These are phyloP conservation scores for Lepidium campestre DNA, from an alignment of 441 rosid species.

Conservation along the genomic window DNA sequence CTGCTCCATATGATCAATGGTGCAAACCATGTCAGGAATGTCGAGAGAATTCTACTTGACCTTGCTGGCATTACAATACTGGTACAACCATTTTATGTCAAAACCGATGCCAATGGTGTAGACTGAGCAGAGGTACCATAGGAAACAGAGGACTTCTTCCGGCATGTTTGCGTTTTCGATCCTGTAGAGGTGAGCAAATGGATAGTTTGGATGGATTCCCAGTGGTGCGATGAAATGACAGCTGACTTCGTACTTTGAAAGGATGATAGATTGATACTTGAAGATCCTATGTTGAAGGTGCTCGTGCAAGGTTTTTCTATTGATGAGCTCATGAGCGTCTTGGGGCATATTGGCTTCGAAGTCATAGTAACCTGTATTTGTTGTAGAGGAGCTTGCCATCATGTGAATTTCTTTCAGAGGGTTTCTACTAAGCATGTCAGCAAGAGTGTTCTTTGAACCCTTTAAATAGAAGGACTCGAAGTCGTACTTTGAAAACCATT, in stretches of 20 bases:
- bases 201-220: not conserved
- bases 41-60: not conserved
- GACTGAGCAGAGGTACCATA: too few relatives aligned
- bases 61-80: not conserved
- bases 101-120: not conserved
- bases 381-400: too few relatives aligned
- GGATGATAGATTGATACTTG: not conserved
- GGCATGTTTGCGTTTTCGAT: not conserved
- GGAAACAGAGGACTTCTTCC: not conserved
- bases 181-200: not conserved
- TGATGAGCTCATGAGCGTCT: not conserved
- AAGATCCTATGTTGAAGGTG: not conserved
- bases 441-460: not conserved
- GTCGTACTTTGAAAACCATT: not conserved
- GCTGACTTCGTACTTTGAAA: rapidly evolving
- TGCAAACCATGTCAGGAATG: not conserved
- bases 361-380: not conserved
- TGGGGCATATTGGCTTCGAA: not conserved
- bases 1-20: not conserved
- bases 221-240: not conserved
- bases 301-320: too few relatives aligned
- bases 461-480: not conserved
- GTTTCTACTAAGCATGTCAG: not conserved
- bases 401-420: too few relatives aligned
- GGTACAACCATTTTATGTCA: not conserved